Evolutionary conservation across 345 rosid species (phyloP), one percentile per base, ranked within the genome.

Genomic region (Durio zibethinus): DNA sequence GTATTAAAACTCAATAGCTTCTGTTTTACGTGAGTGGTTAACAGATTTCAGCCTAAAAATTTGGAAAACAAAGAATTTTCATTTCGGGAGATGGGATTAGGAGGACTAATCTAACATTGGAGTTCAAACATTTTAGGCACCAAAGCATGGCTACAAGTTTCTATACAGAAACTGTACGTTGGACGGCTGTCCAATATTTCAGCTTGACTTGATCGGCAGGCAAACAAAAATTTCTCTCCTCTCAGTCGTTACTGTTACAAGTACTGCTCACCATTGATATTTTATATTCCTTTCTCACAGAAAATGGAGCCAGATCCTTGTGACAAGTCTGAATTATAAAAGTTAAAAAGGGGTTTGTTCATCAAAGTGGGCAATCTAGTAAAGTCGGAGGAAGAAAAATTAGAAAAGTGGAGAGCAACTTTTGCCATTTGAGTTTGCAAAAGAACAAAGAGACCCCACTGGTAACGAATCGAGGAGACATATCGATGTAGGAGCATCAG

Each of bases 381-480:
- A 12, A 67, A 50, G 54, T 50, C 16, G 6, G 25, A 2, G 25
- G 9, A 42, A 38, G 2, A 3, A 20, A 35, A 63, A 64, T 6
- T 1, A 18, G 45, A 9, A 38, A 35, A 64, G 18, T 2, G 23
- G 10, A 16, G 18, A 35, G 35, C 11, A 31, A 50, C 10, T 71
- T 71, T 18, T 9, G 43, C 21, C 18, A 48, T 29, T 48, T 29
- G 43, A 50, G 23, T 48, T 15, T 7, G 59, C 48, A 29, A 70
- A 47, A 50, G 61, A 71, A 50, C 74, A 71, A 15, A 50, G 60
- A 31, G 61, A 31, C 43, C 74, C 74, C 74, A 71, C 74, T 31
- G 18, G 60, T 52, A 31, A 50, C 4, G 73, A 50, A 69, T 69
- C 38, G 36, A 42, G 61, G 61, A 61, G 53, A 50, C 74, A 71